These are phyloP conservation scores for Blastosporella zonata DNA, from an alignment of 1,284 basidiomycete genomes.

Conservation along the genomic window DNA sequence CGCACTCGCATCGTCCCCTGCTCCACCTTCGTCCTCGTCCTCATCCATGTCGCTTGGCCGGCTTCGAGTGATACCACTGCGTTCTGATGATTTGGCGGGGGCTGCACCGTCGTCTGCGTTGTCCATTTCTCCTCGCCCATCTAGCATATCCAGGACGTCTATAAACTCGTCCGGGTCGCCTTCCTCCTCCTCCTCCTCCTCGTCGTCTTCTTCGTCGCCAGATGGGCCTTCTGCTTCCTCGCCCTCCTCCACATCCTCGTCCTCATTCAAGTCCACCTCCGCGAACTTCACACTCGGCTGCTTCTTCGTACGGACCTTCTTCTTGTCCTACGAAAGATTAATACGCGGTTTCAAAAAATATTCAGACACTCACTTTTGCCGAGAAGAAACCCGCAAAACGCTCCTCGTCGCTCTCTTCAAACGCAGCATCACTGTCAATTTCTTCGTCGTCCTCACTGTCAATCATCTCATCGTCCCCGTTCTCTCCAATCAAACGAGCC, in stretches of 20 bases:
- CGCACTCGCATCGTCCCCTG: slow-evolving; percentile 42
- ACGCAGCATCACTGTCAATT: slow-evolving; percentile 75
- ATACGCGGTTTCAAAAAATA: slow-evolving; percentile 1
- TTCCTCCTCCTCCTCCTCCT: slow-evolving; percentile 53
- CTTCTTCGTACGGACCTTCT: slow-evolving; percentile 23
- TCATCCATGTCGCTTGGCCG: slow-evolving; percentile 29
- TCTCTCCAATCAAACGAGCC: slow-evolving; percentile 58
- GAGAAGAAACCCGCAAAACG: slow-evolving; percentile 67
- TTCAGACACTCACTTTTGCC: slow-evolving; percentile 38
- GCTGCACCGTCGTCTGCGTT: slow-evolving; percentile 32
- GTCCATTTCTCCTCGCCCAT: slow-evolving; percentile 55
- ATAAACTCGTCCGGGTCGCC: slow-evolving; percentile 53
- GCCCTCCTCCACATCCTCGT: slow-evolving; percentile 37
- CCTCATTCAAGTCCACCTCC: slow-evolving; percentile 68
- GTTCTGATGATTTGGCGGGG: slow-evolving; percentile 12
- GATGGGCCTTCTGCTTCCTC: slow-evolving; percentile 26
- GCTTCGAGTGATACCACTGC: slow-evolving; percentile 20
- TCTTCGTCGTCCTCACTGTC: slow-evolving; percentile 75
- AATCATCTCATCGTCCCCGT: slow-evolving; percentile 54
- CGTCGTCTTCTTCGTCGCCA: slow-evolving; percentile 23
- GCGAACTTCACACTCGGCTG: slow-evolving; percentile 40
- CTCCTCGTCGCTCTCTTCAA: slow-evolving; percentile 82
- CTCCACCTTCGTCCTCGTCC: slow-evolving; percentile 26
- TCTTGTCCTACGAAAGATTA: slow-evolving; percentile 22
- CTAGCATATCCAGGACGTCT: slow-evolving; percentile 66